A percentile compares a stretch with the other conserved stretches of the same genome.
Conservation (phyloP, 2,329 filamentous ascomycete genomes). For the Epichloe glyceriae region DNA sequence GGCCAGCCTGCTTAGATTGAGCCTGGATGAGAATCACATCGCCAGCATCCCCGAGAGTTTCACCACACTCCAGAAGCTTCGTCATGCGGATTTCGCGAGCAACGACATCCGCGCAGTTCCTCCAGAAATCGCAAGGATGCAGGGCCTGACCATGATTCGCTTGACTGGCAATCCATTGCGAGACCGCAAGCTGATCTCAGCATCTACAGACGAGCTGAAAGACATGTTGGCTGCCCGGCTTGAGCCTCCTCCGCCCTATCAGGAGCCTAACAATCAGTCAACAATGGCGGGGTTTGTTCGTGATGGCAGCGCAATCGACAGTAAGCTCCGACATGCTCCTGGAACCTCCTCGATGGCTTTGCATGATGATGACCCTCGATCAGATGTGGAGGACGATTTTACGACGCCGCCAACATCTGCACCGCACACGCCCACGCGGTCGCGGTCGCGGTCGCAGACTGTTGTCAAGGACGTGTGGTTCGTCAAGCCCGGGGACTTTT, state of each 20-base stretch:
- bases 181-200: slow-evolving; percentile 74
- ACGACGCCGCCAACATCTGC: slow-evolving; percentile 44
- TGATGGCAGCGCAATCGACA: slow-evolving; percentile 21
- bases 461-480: slow-evolving; percentile 36
- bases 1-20: slow-evolving; percentile 58
- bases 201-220: slow-evolving; percentile 72
- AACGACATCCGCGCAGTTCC: slow-evolving; percentile 73
- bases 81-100: slow-evolving; percentile 68
- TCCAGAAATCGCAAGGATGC: slow-evolving; percentile 67
- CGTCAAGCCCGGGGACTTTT: slow-evolving; percentile 48
- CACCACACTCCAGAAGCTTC: slow-evolving; percentile 50
- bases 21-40: slow-evolving; percentile 73
- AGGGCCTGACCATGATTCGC: slow-evolving; percentile 58
- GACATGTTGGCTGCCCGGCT: slow-evolving; percentile 54
- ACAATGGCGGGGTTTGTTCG: slow-evolving; percentile 11
- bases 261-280: slow-evolving; percentile 16
- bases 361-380: slow-evolving; percentile 31
- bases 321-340: slow-evolving; percentile 4
- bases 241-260: slow-evolving; percentile 38
- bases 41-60: slow-evolving; percentile 66
- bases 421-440: slow-evolving; percentile 34
- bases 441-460: slow-evolving; percentile 35
- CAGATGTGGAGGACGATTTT: slow-evolving; percentile 41
- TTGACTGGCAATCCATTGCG: slow-evolving; percentile 82
- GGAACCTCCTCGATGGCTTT: slow-evolving; percentile 8